phyloP scores from a whole-genome alignment of 805 yeast genomes.

The Metschnikowia colocasiae region DNA sequence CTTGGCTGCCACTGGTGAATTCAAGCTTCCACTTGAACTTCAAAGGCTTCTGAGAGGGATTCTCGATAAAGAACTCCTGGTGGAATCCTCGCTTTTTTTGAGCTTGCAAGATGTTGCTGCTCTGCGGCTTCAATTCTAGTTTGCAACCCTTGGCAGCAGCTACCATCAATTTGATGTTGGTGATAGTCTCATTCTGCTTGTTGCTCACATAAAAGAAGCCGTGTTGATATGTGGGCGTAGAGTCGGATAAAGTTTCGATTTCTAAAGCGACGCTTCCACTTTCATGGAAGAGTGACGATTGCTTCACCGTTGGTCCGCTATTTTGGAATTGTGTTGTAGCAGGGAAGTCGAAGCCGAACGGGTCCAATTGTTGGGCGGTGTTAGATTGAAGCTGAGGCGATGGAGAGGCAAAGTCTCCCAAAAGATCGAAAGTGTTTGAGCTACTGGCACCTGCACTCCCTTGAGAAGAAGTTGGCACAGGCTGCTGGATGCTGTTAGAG shows the following conservation, averaged over 20 bases:
- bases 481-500: constrained; percentile 19
- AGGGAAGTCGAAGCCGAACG: constrained; percentile 41
- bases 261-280: constrained; percentile 49
- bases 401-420: constrained; percentile 39
- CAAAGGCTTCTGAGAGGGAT: constrained; percentile 35
- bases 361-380: constrained; percentile 32
- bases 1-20: constrained; percentile 32
- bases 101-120: constrained; percentile 50
- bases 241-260: constrained; percentile 33
- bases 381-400: constrained; percentile 37
- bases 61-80: constrained; percentile 47
- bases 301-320: constrained; percentile 11
- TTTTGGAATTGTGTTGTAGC: constrained; percentile 31
- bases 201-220: constrained; percentile 55
- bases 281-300: constrained; percentile 34
- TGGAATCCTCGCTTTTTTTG: constrained; percentile 46
- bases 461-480: constrained; percentile 13
- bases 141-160: constrained; percentile 68
- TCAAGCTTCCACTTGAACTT: constrained; percentile 76
- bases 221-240: constrained; percentile 27
- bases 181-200: constrained; percentile 39
- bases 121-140: constrained; percentile 59
- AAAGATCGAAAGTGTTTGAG: constrained; percentile 24
- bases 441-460: constrained; percentile 1
- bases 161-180: constrained; percentile 53